Evolutionary conservation across 139 green algal species (phyloP).

Genomic region (Yamagishiella unicocca): DNA sequence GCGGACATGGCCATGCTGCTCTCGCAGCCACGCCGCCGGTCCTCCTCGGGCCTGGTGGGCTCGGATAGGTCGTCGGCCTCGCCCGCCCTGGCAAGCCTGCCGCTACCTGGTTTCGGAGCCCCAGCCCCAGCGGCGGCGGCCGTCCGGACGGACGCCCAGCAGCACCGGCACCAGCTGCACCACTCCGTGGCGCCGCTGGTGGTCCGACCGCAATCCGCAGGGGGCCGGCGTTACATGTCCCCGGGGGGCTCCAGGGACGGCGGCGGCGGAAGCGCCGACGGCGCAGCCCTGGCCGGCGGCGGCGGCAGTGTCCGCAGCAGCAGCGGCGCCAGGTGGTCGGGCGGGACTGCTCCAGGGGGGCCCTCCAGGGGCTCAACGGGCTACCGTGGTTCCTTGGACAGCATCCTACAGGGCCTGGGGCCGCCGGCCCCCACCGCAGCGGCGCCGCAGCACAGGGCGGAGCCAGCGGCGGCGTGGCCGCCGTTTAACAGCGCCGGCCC

Average conservation of each 20-base stretch:
- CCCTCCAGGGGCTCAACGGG: too few species aligned
- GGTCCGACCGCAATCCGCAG: neutral
- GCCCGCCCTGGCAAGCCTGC: neutral
- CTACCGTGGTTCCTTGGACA: neutral
- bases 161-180: too few species aligned
- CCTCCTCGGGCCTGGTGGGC: neutral
- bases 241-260: neutral
- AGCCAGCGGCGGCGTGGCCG: neutral
- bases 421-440: neutral
- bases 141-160: neutral
- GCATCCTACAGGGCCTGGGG: neutral
- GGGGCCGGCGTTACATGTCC: slow-evolving; percentile 19
- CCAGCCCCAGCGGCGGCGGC: neutral
- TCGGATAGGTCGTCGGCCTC: neutral
- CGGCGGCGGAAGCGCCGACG: neutral
- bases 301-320: neutral
- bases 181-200: neutral
- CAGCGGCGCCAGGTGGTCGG: neutral
- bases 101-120: neutral
- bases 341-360: too few species aligned
- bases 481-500: neutral
- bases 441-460: neutral
- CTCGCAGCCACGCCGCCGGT: neutral
- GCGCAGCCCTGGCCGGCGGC: neutral
- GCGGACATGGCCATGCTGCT: neutral